Evolutionary conservation across 176 grass and related monocot species (phyloP).

Genomic region (Carex littledalei): DNA sequence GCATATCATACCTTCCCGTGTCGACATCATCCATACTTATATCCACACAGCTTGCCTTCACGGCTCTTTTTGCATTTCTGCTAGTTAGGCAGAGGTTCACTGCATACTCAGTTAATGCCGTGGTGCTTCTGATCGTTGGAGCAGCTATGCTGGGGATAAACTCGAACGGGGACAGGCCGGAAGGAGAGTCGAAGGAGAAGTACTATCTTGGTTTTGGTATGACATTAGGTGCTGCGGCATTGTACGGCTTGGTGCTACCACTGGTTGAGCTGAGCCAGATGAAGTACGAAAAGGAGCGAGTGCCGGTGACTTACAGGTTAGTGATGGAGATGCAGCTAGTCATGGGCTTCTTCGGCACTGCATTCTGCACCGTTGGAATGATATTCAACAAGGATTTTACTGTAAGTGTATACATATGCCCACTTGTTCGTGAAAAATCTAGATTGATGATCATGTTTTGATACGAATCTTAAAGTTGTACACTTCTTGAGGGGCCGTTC

Average conservation of each 20-base stretch:
- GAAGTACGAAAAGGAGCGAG: slow-evolving; percentile 31
- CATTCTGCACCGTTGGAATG: slow-evolving; percentile 59
- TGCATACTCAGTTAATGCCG: slow-evolving; percentile 58
- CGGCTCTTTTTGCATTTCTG: slow-evolving; percentile 57
- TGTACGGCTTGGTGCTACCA: slow-evolving; percentile 51
- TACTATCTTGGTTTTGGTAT: slow-evolving; percentile 61
- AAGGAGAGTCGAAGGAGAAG: slow-evolving; percentile 35
- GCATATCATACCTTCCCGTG: slow-evolving; percentile 57
- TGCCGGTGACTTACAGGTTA: slow-evolving; percentile 45
- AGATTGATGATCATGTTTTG: no score
- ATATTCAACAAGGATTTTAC: slow-evolving; percentile 58
- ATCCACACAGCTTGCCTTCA: slow-evolving; percentile 84
- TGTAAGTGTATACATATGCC: slow-evolving; percentile 28
- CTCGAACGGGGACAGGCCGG: slow-evolving; percentile 35
- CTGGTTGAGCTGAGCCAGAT: slow-evolving; percentile 64
- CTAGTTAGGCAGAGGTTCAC: slow-evolving; percentile 68
- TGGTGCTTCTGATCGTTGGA: slow-evolving; percentile 58
- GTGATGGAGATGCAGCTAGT: slow-evolving; percentile 83
- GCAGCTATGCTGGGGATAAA: slow-evolving; percentile 64
- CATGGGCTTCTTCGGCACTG: slow-evolving; percentile 51
- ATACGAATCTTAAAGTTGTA: no score
- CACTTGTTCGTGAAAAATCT: no score
- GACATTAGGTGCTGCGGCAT: slow-evolving; percentile 53
- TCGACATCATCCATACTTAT: slow-evolving; percentile 72
- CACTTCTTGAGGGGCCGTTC: no score